Evolutionary conservation across 1,139 yeast species (phyloP).

Genomic region (Geotrichum klebahnii): DNA sequence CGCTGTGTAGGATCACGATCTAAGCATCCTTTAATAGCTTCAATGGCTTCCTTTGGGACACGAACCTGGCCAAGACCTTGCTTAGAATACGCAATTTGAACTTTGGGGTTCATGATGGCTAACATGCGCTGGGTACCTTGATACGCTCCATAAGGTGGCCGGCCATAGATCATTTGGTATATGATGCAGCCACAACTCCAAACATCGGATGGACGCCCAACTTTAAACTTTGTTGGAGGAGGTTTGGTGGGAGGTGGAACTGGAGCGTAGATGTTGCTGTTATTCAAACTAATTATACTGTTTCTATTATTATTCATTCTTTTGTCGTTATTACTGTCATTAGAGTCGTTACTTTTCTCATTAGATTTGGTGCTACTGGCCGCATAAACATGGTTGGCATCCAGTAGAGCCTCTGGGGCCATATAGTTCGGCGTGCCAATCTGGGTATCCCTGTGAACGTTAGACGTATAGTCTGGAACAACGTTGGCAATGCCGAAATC

Average conservation of each 20-base stretch:
- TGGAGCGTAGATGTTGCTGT: conserved; percentile 17
- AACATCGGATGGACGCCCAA: conserved; percentile 94
- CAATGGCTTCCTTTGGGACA: conserved; percentile 68
- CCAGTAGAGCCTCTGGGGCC: conserved; percentile 94
- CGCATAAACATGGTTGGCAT: conserved; percentile 44
- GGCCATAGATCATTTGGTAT: conserved; percentile 92
- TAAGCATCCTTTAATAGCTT: conserved; percentile 69
- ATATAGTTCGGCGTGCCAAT: conserved; percentile 95
- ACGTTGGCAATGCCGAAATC: conserved; percentile 97
- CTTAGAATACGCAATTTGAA: conserved; percentile 62
- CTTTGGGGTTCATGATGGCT: conserved; percentile 84
- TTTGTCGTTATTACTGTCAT: conserved; percentile 5
- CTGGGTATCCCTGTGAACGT: conserved; percentile 83
- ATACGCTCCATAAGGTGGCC: conserved; percentile 82
- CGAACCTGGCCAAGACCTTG: conserved; percentile 57
- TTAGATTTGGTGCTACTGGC: conserved; percentile 19
- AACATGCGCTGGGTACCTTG: conserved; percentile 74
- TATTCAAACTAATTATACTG: conserved; percentile 20
- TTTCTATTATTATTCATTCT: conserved; percentile 14
- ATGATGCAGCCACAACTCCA: conserved; percentile 98
- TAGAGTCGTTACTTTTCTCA: conserved; percentile 1
- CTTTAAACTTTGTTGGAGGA: conserved; percentile 50
- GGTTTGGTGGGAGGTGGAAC: conserved; percentile 26
- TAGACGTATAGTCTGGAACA: conserved; percentile 87
- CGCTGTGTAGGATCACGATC: conserved; percentile 67